These are phyloP conservation scores for Komagataella pastoris DNA, from an alignment of 805 yeast genomes.

Conservation along the genomic window DNA sequence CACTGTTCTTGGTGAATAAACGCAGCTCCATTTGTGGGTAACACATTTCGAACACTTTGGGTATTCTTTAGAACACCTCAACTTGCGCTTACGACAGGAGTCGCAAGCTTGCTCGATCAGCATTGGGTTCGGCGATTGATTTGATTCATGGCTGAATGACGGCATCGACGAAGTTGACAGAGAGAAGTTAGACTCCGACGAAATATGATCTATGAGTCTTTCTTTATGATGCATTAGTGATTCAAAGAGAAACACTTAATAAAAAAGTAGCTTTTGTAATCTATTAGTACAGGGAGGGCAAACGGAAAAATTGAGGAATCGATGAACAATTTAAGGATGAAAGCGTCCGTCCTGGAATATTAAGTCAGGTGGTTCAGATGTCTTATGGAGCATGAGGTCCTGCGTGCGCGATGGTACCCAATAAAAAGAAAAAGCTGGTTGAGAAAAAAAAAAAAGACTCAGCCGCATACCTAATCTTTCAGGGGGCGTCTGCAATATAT, in stretches of 20 bases:
- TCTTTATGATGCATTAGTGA: not conserved
- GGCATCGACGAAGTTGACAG: not conserved
- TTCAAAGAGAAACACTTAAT: not conserved
- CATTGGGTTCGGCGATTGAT: not conserved
- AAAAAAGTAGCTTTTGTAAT: not conserved
- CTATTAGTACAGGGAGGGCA: not conserved
- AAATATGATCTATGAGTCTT: not conserved
- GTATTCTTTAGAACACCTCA: conserved; percentile 66
- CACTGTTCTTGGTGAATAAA: conserved; percentile 65
- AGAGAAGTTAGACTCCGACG: not conserved
- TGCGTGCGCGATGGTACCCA: not conserved
- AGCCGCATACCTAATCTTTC: not conserved
- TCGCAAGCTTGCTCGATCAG: conserved; percentile 58
- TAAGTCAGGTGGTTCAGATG: not conserved
- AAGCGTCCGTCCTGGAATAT: not conserved
- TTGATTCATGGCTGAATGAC: not conserved
- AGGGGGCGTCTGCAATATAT: not conserved
- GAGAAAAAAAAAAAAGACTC: not conserved
- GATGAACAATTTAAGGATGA: not conserved
- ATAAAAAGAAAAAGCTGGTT: not conserved
- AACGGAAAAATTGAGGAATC: not conserved
- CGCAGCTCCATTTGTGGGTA: conserved; percentile 60
- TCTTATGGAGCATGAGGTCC: not conserved
- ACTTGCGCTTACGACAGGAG: conserved; percentile 68
- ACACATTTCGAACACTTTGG: conserved; percentile 71